Conservation (phyloP, 2,329 filamentous ascomycete genomes). For the Pestalotiopsis sp. region DNA sequence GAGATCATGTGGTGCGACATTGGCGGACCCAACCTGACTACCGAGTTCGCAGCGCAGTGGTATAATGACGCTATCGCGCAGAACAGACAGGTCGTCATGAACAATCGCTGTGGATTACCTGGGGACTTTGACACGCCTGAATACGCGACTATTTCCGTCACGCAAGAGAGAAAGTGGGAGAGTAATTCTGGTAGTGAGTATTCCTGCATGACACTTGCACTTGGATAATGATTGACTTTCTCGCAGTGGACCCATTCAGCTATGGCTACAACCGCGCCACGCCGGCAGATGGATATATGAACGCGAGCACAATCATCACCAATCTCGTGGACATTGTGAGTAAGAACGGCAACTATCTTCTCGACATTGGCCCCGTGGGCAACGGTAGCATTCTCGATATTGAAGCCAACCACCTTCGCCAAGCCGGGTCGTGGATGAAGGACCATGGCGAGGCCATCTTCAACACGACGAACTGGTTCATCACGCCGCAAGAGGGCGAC, state of each 20-base stretch:
- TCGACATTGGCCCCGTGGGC: slow-evolving; percentile 58
- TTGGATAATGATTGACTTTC: neutral
- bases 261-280: slow-evolving; percentile 64
- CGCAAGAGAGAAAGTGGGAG: slow-evolving; percentile 61
- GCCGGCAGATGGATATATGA: slow-evolving; percentile 51
- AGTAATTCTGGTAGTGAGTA: slow-evolving; percentile 49
- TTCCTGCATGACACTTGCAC: neutral
- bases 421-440: slow-evolving; percentile 57
- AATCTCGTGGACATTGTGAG: slow-evolving; percentile 34
- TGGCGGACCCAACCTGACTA: slow-evolving; percentile 44
- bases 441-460: slow-evolving; percentile 57
- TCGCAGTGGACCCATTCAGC: slow-evolving; percentile 54
- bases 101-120: slow-evolving; percentile 58
- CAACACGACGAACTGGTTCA: slow-evolving; percentile 52
- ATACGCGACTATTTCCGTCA: slow-evolving; percentile 51
- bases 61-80: slow-evolving; percentile 39
- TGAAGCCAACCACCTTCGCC: slow-evolving; percentile 48
- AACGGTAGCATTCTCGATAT: slow-evolving; percentile 55
- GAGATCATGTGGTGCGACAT: slow-evolving; percentile 56
- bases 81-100: slow-evolving; percentile 54
- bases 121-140: slow-evolving; percentile 64
- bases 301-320: slow-evolving; percentile 47
- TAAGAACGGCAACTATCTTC: slow-evolving; percentile 49
- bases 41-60: slow-evolving; percentile 43
- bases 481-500: slow-evolving; percentile 24